Base-by-base conservation (phyloP, 352 stramenopile genomes). In the Phytophthora megakarya region DNA sequence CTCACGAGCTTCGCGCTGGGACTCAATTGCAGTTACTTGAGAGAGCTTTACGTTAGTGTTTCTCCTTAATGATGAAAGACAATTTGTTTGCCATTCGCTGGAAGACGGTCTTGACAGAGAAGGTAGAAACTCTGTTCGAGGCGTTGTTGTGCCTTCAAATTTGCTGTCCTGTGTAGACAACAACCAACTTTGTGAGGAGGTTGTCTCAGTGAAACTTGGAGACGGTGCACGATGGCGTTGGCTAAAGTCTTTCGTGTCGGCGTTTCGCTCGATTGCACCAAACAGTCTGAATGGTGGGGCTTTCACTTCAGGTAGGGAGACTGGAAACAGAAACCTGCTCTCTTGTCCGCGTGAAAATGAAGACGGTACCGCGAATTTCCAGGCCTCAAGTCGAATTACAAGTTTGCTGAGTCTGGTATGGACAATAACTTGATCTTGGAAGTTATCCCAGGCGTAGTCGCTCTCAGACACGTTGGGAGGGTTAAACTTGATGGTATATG, bases 391-490 rank as follows among this genome's bases (percentile, higher is more conserved):
- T 9, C 25, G 57, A 11, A 92, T 44, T 6, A 71, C 61, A 18
- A 92, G 63, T n/a, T 69, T 78, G 15, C 76, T 70, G 3, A 89
- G 59, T n/a, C 70, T 74, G 1, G 72, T 86, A 52, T 92, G 78
- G 22, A 92, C 67, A 23, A 81, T 70, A 19, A 92, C 38, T 43
- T 86, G 78, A 55, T 92, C 82, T 43, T 88, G 82, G 48, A 92
- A 92, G 25, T 92, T 80, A 26, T 86, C 66, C 67, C 68, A 85
- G 3, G 45, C 67, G 40, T 62, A 84, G 53, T 89, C 82, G n/a
- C 78, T 83, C 30, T 86, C 71, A 11, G 28, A 52, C 3, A 61
- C 49, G 5, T 40, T 32, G 0, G 83, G 83, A 5, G 51, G 65
- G 5, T 60, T 32, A 54, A 89, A 92, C 56, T 73, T 63, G 19